Conservation (phyloP, 805 yeast genomes). For the Blastobotrys robertii region DNA sequence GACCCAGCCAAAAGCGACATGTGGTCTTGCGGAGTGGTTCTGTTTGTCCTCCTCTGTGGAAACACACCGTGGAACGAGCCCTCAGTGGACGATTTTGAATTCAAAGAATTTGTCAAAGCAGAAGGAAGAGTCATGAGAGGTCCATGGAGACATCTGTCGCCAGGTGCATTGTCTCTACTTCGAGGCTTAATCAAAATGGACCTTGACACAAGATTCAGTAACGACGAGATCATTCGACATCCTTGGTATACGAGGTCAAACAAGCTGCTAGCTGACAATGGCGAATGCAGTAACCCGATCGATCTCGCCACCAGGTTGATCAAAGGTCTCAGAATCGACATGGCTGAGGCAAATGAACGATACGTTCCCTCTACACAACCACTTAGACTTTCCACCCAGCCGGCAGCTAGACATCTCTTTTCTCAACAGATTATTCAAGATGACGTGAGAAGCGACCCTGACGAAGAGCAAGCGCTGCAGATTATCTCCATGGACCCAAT, state of each 20-base stretch:
- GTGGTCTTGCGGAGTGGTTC: conserved; percentile 62
- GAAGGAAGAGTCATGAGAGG: conserved; percentile 37
- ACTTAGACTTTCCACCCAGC: conserved; percentile 8
- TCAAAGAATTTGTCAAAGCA: conserved; percentile 30
- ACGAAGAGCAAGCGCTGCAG: conserved; percentile 11
- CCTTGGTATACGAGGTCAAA: conserved; percentile 46
- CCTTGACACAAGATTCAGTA: conserved; percentile 34
- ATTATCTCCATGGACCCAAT: conserved; percentile 44
- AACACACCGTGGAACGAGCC: conserved; percentile 70
- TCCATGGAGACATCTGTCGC: conserved; percentile 49
- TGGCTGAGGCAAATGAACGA: not conserved
- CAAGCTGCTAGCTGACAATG: conserved; percentile 35
- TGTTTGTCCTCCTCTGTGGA: conserved; percentile 55
- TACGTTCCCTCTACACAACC: conserved; percentile 5
- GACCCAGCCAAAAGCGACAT: conserved; percentile 50
- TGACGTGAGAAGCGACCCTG: not conserved
- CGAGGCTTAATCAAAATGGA: conserved; percentile 43
- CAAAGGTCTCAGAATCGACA: conserved; percentile 40
- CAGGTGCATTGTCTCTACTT: conserved; percentile 40
- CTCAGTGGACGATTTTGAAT: conserved; percentile 39
- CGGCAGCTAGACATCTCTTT: not conserved
- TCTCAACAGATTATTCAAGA: conserved; percentile 6
- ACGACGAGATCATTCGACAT: conserved; percentile 37
- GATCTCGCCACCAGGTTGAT: conserved; percentile 42
- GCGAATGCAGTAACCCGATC: conserved; percentile 45